Evolutionary conservation across 108 stramenopile genomes (phyloP).

Genomic region (Aureococcus anophagefferens): DNA sequence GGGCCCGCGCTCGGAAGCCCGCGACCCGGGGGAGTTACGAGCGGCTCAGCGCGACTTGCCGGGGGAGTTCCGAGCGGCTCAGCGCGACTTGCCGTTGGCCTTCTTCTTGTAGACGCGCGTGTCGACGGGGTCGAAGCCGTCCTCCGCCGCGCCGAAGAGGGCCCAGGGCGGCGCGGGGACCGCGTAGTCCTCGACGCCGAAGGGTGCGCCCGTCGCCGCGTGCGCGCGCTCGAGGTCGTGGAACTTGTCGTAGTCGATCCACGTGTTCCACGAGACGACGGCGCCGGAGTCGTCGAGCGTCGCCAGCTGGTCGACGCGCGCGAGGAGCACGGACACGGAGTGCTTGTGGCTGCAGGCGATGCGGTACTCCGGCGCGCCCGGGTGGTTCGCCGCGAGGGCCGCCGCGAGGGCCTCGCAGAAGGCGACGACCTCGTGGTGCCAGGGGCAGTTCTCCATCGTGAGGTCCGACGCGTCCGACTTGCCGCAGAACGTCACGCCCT

Average conservation of each 20-base stretch:
- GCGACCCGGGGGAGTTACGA: too few species aligned
- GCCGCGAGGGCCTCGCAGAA: slow-evolving; percentile 50
- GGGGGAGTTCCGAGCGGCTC: too few species aligned
- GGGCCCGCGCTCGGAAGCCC: too few species aligned
- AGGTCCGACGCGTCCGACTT: slow-evolving; percentile 86
- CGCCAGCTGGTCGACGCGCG: slow-evolving; percentile 73
- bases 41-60: too few species aligned
- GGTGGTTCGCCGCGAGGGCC: slow-evolving; percentile 52
- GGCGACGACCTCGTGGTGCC: slow-evolving; percentile 83
- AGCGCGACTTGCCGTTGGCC: slow-evolving; percentile 52
- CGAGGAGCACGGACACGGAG: slow-evolving; percentile 80
- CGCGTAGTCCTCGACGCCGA: slow-evolving; percentile 71
- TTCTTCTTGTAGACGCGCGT: slow-evolving; percentile 64
- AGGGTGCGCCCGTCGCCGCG: slow-evolving; percentile 49
- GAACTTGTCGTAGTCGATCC: slow-evolving; percentile 90
- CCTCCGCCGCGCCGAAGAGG: slow-evolving; percentile 72
- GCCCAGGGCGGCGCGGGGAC: slow-evolving; percentile 83
- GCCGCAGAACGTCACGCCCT: slow-evolving; percentile 95
- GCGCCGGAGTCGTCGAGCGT: slow-evolving; percentile 35
- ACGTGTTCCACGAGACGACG: slow-evolving; percentile 76
- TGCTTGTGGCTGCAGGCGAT: slow-evolving; percentile 90
- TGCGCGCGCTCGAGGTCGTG: too few species aligned
- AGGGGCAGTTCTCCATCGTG: slow-evolving; percentile 87
- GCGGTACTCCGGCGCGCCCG: slow-evolving; percentile 60
- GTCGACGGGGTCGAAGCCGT: slow-evolving; percentile 89